Evolutionary conservation across 345 rosid species (phyloP), one percentile per base, ranked within the genome.

Genomic region (Orychophragmus violaceus): DNA sequence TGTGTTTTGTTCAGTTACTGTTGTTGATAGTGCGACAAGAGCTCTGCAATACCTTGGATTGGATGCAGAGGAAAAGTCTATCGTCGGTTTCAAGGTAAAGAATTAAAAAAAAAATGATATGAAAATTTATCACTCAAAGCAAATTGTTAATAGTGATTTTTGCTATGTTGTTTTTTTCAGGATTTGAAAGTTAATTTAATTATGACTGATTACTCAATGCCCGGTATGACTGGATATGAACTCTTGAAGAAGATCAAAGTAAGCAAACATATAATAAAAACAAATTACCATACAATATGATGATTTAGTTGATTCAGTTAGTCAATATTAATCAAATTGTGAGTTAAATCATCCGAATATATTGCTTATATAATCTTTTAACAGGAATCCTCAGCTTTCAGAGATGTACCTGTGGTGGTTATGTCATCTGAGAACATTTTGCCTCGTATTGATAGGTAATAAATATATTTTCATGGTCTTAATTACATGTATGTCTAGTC

Each of bases 211-310:
- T 89, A 89, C 39, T 86, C 92, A 0, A 89, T 89, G 96, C 96
- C 92, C 0, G 90, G 92, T 22, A 89, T 89, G 96, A 86, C 85
- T 17, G 92, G 96, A 32, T 89, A 86, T 66, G 96, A 89, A 63
- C 86, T 89, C 50, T 87, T 89, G 25, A 89, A 89, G 65, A 89
- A 79, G 79, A 88, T 86, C 62, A 88, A 88, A 85, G 95, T 88
- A n/a, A 32, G 61, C 13, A 49, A 9, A 46, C n/a, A 21, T 45
- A 2, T n/a, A n/a, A n/a, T n/a, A n/a, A n/a, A n/a, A 16, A n/a
- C n/a, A 16, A 42, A 8, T 8, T 9, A 18, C 51, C 10, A 48
- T 48, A 6, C 28, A 49, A 5, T 23, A 17, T 12, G 9, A 49
- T 49, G 30, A 49, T 23, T 12, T 49, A 0, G 28, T 22, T 48